phyloP scores from a whole-genome alignment of 257 asterid species.

The Nicotiana knightiana region DNA sequence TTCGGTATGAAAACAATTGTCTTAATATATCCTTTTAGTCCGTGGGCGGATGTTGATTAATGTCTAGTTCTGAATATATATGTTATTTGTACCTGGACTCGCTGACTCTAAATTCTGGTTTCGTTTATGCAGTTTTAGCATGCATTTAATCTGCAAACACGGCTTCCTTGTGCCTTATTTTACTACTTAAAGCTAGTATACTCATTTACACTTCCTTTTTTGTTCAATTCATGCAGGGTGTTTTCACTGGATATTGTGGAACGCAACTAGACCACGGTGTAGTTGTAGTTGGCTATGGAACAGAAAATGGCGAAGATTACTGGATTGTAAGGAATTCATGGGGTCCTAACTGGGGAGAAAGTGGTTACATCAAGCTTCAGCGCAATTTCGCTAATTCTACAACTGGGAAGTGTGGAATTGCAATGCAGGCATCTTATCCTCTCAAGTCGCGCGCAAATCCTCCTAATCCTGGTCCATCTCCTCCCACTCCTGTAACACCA shows the following conservation, averaged over 20 bases:
- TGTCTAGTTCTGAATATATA: not conserved
- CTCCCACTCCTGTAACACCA: slow-evolving; percentile 72
- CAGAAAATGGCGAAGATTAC: slow-evolving; percentile 58
- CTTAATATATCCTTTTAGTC: not conserved
- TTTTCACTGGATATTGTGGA: slow-evolving; percentile 74
- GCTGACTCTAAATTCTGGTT: not conserved
- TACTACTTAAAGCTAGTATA: not conserved
- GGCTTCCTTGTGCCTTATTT: not conserved
- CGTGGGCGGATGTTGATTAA: not conserved
- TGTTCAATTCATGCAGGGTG: slow-evolving; percentile 41
- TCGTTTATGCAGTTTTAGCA: not conserved
- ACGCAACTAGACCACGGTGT: slow-evolving; percentile 82
- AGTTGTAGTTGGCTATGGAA: slow-evolving; percentile 74
- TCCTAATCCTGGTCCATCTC: slow-evolving; percentile 84
- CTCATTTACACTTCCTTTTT: not conserved
- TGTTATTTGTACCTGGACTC: not conserved
- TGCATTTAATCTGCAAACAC: not conserved
- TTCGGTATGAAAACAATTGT: slow-evolving; percentile 37
- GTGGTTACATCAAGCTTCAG: slow-evolving; percentile 69
- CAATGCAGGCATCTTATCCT: slow-evolving; percentile 79
- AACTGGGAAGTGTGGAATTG: slow-evolving; percentile 83
- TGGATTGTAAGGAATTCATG: slow-evolving; percentile 88
- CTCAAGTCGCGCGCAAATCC: slow-evolving; percentile 68
- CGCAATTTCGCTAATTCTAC: slow-evolving; percentile 43
- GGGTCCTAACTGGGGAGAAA: slow-evolving; percentile 86